Conservation (phyloP, 805 yeast genomes). For the Citeromyces nyonsensis region DNA sequence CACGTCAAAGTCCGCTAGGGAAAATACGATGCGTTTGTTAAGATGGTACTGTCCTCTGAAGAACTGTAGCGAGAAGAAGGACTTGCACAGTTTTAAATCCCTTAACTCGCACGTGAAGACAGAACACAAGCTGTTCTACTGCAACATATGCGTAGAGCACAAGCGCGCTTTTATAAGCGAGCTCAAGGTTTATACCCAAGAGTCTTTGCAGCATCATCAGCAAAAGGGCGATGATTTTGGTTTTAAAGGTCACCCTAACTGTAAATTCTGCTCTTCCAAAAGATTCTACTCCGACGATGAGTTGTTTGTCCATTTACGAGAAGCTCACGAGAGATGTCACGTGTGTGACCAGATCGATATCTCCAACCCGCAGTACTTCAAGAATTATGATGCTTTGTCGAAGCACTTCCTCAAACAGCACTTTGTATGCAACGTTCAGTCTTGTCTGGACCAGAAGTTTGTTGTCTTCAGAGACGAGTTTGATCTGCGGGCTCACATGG, state of each 20-base stretch:
- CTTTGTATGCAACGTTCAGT: slow-evolving; percentile 58
- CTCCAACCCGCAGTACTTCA: slow-evolving; percentile 56
- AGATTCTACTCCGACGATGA: slow-evolving; percentile 86
- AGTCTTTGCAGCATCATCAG: slow-evolving; percentile 57
- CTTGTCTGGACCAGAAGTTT: slow-evolving; percentile 79
- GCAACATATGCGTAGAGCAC: slow-evolving; percentile 65
- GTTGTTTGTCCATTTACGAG: slow-evolving; percentile 65
- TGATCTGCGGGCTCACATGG: slow-evolving; percentile 79
- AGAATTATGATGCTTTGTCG: slow-evolving; percentile 59
- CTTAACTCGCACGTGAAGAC: slow-evolving; percentile 49
- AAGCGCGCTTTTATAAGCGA: slow-evolving; percentile 71
- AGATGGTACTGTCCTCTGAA: slow-evolving; percentile 37
- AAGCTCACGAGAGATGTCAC: slow-evolving; percentile 77
- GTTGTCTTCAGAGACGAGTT: slow-evolving; percentile 82
- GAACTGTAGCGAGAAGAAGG: slow-evolving; percentile 12
- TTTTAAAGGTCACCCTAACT: slow-evolving; percentile 78
- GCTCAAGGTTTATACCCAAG: slow-evolving; percentile 40
- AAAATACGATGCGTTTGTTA: slow-evolving; percentile 33
- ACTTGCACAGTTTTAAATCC: slow-evolving; percentile 31
- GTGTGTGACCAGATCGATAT: slow-evolving; percentile 66
- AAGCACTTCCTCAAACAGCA: slow-evolving; percentile 65
- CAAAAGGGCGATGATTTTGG: slow-evolving; percentile 62
- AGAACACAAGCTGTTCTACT: slow-evolving; percentile 49
- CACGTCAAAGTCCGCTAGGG: slow-evolving; percentile 31
- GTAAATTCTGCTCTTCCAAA: slow-evolving; percentile 62